phyloP scores from a whole-genome alignment of 192 early-diverging fungal genomes.

The Allomyces macrogynus region DNA sequence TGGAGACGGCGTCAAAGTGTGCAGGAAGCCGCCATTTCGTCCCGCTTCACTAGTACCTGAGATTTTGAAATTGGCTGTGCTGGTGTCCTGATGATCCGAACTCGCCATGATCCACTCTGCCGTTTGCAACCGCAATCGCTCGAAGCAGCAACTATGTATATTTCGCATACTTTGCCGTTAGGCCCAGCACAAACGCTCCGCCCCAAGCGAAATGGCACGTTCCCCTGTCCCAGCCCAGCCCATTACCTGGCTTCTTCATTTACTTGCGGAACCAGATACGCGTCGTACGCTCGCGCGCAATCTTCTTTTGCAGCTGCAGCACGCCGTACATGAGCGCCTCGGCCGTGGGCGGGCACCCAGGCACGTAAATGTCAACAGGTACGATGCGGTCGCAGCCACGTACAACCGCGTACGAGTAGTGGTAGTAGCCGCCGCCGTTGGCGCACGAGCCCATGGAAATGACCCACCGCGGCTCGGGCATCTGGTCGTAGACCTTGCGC shows the following conservation, averaged over 20 bases:
- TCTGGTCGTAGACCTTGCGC: constrained; percentile 51
- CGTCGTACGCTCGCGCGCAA: constrained; percentile 56
- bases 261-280: constrained; percentile 62
- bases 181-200: no score
- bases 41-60: no score
- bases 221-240: no score
- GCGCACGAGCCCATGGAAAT: constrained; percentile 98
- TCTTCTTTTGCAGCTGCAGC: constrained; percentile 96
- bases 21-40: not conserved
- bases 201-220: no score
- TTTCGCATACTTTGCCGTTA: no score
- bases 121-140: no score
- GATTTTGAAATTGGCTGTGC: no score
- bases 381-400: constrained; percentile 73
- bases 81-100: no score
- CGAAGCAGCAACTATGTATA: no score
- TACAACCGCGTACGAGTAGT: constrained; percentile 83
- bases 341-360: constrained; percentile 91
- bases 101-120: no score
- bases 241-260: no score
- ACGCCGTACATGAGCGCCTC: constrained; percentile 93
- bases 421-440: constrained; percentile 96
- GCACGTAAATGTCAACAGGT: constrained; percentile 88
- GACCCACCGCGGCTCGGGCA: constrained; percentile 97
- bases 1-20: not conserved